These are phyloP conservation scores for Rhodofomes roseus DNA, from an alignment of 1,284 basidiomycete species.

Conservation along the genomic window DNA sequence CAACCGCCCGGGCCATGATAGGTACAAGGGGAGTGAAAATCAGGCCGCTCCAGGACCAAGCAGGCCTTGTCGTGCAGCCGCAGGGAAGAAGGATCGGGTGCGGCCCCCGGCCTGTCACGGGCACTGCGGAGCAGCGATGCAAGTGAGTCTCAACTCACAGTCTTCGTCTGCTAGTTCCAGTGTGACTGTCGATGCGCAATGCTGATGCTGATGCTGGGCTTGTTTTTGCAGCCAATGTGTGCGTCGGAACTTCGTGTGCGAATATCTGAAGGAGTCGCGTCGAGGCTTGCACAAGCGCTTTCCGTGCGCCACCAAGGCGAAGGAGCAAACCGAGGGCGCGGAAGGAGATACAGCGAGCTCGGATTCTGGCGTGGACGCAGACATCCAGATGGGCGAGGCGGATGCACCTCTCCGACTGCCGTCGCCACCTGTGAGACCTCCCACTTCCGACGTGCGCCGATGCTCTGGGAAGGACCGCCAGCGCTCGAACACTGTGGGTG, in stretches of 20 bases:
- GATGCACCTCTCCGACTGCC: no score
- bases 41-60: no score
- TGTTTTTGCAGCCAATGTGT: conserved; percentile 40
- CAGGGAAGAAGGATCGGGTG: conserved; percentile 38
- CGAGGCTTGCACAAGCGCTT: conserved; percentile 47
- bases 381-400: not conserved
- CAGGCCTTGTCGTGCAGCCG: conserved; percentile 36
- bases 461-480: not conserved
- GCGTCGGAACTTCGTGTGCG: conserved; percentile 42
- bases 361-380: not conserved
- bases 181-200: no score
- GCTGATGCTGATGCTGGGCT: conserved; percentile 1
- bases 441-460: not conserved
- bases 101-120: conserved; percentile 30
- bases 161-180: not conserved
- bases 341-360: no score
- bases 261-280: conserved; percentile 49
- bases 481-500: not conserved
- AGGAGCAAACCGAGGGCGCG: conserved; percentile 15
- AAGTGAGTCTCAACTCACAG: conserved; percentile 24
- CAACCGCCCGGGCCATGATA: no score
- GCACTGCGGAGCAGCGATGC: conserved; percentile 27
- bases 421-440: no score
- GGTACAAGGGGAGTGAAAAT: no score
- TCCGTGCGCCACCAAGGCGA: conserved; percentile 20